phyloP scores from a whole-genome alignment of 441 rosid genomes.

The Erodium texanum region DNA sequence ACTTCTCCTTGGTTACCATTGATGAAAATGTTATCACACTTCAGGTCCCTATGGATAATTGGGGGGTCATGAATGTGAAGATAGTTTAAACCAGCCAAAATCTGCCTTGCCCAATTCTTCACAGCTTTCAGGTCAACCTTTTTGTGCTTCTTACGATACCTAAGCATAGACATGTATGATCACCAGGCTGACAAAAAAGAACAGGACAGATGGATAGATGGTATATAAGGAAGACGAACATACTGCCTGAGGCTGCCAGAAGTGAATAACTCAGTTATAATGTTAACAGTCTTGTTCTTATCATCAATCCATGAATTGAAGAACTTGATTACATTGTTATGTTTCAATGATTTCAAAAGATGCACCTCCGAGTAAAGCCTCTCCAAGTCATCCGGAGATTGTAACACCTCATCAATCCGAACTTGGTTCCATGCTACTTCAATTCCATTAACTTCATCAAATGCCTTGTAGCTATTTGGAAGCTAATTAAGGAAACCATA shows the following conservation, averaged over 20 bases:
- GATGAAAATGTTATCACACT: constrained; percentile 66
- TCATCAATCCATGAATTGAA: constrained; percentile 78
- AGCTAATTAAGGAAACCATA: constrained; percentile 27
- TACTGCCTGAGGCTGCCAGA: constrained; percentile 71
- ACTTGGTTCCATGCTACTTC: constrained; percentile 81
- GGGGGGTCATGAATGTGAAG: constrained; percentile 66
- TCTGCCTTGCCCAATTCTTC: constrained; percentile 69
- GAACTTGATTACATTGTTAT: constrained; percentile 49
- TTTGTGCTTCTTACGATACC: constrained; percentile 64
- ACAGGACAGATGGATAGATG: constrained; percentile 7
- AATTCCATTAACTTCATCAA: constrained; percentile 67
- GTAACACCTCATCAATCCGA: constrained; percentile 60
- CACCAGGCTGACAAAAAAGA: constrained; percentile 12
- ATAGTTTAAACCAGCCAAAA: constrained; percentile 47
- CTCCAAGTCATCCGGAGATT: constrained; percentile 56
- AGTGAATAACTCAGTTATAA: constrained; percentile 69
- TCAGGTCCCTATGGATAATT: constrained; percentile 59
- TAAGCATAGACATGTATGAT: constrained; percentile 28
- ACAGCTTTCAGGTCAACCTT: constrained; percentile 60
- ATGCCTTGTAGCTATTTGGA: constrained; percentile 52
- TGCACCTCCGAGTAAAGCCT: constrained; percentile 69
- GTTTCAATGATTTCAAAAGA: constrained; percentile 61
- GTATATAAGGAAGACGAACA: constrained; percentile 17
- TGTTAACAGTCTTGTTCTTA: constrained; percentile 63
- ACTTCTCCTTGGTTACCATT: constrained; percentile 72